Evolutionary conservation across 805 yeast species (phyloP).

Genomic region (Kodamaea hsintzibuensis): DNA sequence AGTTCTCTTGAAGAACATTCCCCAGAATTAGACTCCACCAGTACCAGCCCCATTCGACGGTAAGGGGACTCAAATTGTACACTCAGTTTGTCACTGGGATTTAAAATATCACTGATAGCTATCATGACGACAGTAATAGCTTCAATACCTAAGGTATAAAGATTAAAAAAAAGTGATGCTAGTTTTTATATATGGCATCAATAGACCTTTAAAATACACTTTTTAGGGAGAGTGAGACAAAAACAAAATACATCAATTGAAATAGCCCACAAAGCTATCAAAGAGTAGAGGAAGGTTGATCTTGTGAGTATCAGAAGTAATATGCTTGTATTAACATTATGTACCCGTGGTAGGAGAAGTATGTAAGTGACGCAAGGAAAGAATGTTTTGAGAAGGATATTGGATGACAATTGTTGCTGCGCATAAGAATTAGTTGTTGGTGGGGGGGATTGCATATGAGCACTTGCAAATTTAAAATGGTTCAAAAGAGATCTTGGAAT

Average conservation of each 20-base stretch:
- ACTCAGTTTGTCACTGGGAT: slow-evolving; percentile 11
- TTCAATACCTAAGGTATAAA: neutral
- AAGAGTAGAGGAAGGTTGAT: neutral
- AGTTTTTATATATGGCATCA: neutral
- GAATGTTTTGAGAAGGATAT: neutral
- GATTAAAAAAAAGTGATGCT: slow-evolving; percentile 3
- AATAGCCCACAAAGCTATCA: neutral
- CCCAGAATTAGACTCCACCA: neutral
- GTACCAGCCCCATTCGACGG: neutral
- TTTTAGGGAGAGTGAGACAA: slow-evolving; percentile 13
- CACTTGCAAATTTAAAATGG: neutral
- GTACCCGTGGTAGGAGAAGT: neutral
- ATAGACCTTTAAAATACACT: neutral
- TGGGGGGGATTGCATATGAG: neutral
- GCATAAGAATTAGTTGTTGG: neutral
- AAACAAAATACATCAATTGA: slow-evolving; percentile 4
- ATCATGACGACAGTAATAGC: slow-evolving; percentile 13
- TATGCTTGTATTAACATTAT: too few relatives aligned
- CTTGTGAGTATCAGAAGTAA: too few relatives aligned
- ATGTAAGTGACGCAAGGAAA: neutral
- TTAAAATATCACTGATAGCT: slow-evolving; percentile 20
- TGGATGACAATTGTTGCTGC: neutral
- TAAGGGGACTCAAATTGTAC: neutral
- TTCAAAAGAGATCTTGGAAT: neutral
- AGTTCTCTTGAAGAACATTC: neutral